Conservation (phyloP, 805 yeast species). For the Candida methanosorbosa region DNA sequence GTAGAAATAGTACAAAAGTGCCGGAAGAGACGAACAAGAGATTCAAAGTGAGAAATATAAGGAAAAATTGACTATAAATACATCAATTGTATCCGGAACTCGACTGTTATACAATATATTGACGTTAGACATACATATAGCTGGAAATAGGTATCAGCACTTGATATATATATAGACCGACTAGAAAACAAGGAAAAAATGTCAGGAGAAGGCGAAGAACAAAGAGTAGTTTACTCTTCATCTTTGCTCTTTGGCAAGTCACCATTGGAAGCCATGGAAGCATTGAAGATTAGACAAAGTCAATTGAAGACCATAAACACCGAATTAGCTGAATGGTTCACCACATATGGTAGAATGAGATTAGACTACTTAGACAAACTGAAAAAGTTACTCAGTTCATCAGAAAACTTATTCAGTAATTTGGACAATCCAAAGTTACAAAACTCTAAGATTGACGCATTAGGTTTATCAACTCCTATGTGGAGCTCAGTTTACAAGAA, state of each 20-base stretch:
- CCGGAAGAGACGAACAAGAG: too few species aligned
- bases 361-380: conserved; percentile 40
- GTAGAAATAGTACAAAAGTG: too few species aligned
- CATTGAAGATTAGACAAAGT: conserved; percentile 46
- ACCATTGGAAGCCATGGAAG: conserved; percentile 54
- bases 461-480: conserved; percentile 33
- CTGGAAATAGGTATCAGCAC: too few species aligned
- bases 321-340: conserved; percentile 54
- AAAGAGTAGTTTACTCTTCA: conserved; percentile 23
- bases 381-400: conserved; percentile 26
- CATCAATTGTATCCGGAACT: too few species aligned
- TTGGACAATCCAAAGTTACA: conserved; percentile 31
- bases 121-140: too few species aligned
- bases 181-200: too few species aligned
- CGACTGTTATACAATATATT: too few species aligned
- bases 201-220: conserved; percentile 14
- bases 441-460: conserved; percentile 39
- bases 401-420: conserved; percentile 28
- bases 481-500: conserved; percentile 36
- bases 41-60: too few species aligned
- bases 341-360: conserved; percentile 41
- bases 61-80: too few species aligned
- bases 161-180: too few species aligned
- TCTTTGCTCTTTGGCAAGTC: conserved; percentile 28
- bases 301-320: conserved; percentile 49